Base-by-base conservation (phyloP, 306 rosid genomes). In the Vigna hirtella region DNA sequence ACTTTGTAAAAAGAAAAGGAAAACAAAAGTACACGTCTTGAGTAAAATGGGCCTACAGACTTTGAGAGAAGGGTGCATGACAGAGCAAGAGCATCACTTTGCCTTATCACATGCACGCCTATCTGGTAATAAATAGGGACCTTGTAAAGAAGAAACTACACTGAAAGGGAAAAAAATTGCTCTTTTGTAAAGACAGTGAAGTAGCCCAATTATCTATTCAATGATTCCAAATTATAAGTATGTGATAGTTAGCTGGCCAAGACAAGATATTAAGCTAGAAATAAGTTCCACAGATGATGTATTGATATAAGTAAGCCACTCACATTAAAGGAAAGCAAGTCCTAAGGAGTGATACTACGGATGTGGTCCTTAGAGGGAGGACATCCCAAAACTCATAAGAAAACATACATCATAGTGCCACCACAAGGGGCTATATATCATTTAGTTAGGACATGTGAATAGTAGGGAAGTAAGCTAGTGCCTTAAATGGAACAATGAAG, bases 251-350 rank as follows among this genome's bases (percentile, higher is more conserved):
- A 17, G 48, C 59, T 53, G 49, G 13, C 51, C 76, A 78, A 36
- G 48, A 51, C 57, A 79, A 71, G 57, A 62, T 9, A 65, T 50
- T n/a, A 72, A 12, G 47, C 0, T 20, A 30, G 18, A 30, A 51
- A 66, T 6, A 68, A 78, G 43, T 49, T 74, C 68, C 38, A 74
- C 57, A 36, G 73, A 17, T 51, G 72, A 63, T 55, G 10, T 9
- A 55, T 20, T 55, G 61, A 55, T 42, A 80, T 55, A 51, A 63
- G 76, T 75, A 76, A 17, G 34, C 73, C 81, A 69, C 77, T 69
- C 81, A 59, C 85, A 69, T 69, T 69, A 51, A 61, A 76, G 68
- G 85, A 72, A 6, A 26, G 61, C 43, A 68, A 75, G 73, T 77
- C 85, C 43, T 20, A 76, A 69, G 77, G 77, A 76, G 81, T 75